A percentile compares a stretch with the other conserved stretches of the same genome.
Evolutionary conservation across 1,284 basidiomycete genomes (phyloP).

Genomic region (Irpex rosettiformis): DNA sequence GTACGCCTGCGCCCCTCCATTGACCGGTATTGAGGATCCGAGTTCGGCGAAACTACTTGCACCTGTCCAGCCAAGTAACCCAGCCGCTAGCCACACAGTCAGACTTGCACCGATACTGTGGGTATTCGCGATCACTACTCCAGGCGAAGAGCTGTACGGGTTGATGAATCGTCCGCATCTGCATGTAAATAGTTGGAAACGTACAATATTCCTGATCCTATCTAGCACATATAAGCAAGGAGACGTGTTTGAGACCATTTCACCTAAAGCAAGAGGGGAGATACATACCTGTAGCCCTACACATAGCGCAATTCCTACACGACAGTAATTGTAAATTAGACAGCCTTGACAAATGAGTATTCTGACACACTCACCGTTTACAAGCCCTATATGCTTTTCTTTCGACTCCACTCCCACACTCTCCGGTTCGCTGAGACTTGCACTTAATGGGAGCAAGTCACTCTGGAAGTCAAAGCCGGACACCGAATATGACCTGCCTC

Average conservation of each 20-base stretch:
- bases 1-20: slow-evolving; percentile 91
- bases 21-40: slow-evolving; percentile 78
- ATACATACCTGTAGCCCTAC: slow-evolving; percentile 74
- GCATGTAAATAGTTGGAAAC: slow-evolving; percentile 18
- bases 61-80: slow-evolving; percentile 89
- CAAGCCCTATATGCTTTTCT: slow-evolving; percentile 74
- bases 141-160: slow-evolving; percentile 73
- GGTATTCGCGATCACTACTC: slow-evolving; percentile 85
- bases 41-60: slow-evolving; percentile 90
- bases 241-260: slow-evolving; percentile 16
- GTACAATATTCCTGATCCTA: slow-evolving; percentile 92
- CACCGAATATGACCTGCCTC: slow-evolving; percentile 64
- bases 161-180: background rate
- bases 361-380: slow-evolving; percentile 65
- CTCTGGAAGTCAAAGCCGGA: slow-evolving; percentile 77
- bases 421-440: slow-evolving; percentile 69
- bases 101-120: slow-evolving; percentile 84
- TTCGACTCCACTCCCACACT: slow-evolving; percentile 38
- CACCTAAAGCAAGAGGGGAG: no score
- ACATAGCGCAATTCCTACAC: slow-evolving; percentile 72
- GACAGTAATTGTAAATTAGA: background rate
- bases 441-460: slow-evolving; percentile 72
- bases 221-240: slow-evolving; percentile 36
- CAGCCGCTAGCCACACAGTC: slow-evolving; percentile 75
- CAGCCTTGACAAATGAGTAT: background rate